phyloP scores from a whole-genome alignment of 176 grass and related monocot genomes.

The Chrysopogon serrulatus region DNA sequence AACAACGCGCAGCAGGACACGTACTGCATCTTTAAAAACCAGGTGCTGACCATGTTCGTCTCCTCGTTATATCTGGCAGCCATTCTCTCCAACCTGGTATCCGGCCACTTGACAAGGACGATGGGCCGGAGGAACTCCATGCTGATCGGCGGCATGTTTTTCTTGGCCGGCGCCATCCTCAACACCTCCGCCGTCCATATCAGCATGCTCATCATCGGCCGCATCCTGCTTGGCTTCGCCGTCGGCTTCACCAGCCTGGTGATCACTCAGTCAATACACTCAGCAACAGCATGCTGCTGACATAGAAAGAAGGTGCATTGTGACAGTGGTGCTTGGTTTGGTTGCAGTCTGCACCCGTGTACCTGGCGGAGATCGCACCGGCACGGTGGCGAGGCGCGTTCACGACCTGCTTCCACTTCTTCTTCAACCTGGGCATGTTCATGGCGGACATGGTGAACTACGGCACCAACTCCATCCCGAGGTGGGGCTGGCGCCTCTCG shows the following conservation, averaged over 20 bases:
- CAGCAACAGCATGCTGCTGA: too few species aligned
- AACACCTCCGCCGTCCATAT: constrained; percentile 65
- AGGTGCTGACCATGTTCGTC: constrained; percentile 66
- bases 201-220: constrained; percentile 81
- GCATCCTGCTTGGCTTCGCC: constrained; percentile 79
- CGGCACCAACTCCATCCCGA: constrained; percentile 28
- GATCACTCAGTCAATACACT: background rate
- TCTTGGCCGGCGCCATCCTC: constrained; percentile 54
- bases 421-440: constrained; percentile 59
- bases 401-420: constrained; percentile 62
- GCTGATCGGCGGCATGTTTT: constrained; percentile 63
- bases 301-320: background rate
- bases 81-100: constrained; percentile 41
- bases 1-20: constrained; percentile 37
- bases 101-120: constrained; percentile 50
- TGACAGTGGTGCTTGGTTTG: background rate
- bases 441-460: constrained; percentile 69
- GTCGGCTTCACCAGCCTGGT: constrained; percentile 80
- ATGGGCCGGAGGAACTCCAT: constrained; percentile 61
- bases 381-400: constrained; percentile 72
- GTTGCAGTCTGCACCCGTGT: constrained; percentile 51
- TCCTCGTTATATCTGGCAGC: constrained; percentile 78
- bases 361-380: constrained; percentile 75
- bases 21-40: constrained; percentile 72
- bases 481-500: constrained; percentile 70